Base-by-base conservation (phyloP, 176 grass and related monocot species). In the Musa troglodytarum region DNA sequence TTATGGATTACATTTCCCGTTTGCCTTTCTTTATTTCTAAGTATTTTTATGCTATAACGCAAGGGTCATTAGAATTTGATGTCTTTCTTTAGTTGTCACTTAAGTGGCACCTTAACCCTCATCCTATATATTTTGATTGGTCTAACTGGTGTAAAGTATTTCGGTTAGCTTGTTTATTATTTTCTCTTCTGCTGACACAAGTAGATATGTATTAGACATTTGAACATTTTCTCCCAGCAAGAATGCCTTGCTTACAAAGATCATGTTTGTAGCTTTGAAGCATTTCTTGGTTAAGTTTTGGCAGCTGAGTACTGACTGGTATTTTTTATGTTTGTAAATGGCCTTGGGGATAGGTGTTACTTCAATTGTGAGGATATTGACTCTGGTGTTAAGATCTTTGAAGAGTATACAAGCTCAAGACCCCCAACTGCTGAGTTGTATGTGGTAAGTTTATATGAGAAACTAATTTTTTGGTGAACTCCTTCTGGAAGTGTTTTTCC, bases 321-420 rank as follows among this genome's bases (percentile, higher is more conserved):
- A 43, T 24, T 83, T 86, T 84, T 69, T 1, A 62, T 73, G 16
- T 49, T 56, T 26, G 72, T 73, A 23, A 80, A 68, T 72, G 6
- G 59, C 20, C 43, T 20, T 77, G 80, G 73, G 49, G 57, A 86
- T 64, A 98, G 95, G 82, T 98, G 95, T 75, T 98, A 93, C 81
- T 78, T 93, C 72, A 82, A 83, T 17, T 93, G 90, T 74, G 86
- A 81, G 54, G 95, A 98, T 85, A 89, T 98, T 49, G 90, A 98
- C 77, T 91, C 95, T 56, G 95, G 86, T 70, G n/a, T 98, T 84
- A 91, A 85, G 84, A 92, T 91, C 52, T 98, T 98, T 93, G 90
- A 98, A 77, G 90, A 98, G 76, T 89, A 76, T 56, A 71, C 79
- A 82, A 88, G 81, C 67, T 88, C 86, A 67, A 98, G 81, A 76